Evolutionary conservation across 495 filamentous ascomycete genomes (phyloP).

Genomic region (Penicillium goetzii): DNA sequence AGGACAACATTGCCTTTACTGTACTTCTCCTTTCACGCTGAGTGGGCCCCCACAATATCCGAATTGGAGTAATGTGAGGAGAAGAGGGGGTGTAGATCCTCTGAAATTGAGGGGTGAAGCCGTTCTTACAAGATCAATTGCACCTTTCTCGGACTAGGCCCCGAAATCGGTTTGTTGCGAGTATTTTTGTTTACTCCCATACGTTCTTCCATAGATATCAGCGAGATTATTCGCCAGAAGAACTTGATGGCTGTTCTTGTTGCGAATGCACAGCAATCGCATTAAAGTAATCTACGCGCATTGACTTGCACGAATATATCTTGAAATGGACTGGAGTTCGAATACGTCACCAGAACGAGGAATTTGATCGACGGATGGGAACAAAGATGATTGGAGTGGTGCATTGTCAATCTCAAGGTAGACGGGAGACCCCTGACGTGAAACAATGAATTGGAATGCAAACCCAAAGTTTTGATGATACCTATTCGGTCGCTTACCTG

Average conservation of each 20-base stretch:
- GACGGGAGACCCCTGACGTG: neutral
- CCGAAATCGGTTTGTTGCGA: neutral
- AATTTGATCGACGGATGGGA: neutral
- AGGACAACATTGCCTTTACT: neutral
- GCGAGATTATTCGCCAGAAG: too few relatives aligned
- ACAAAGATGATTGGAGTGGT: neutral
- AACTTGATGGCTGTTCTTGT: too few relatives aligned
- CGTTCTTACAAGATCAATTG: neutral
- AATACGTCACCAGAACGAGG: neutral
- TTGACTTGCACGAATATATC: neutral
- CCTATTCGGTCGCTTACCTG: neutral
- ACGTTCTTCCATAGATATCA: too few relatives aligned
- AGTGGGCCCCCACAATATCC: neutral
- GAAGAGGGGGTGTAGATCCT: neutral
- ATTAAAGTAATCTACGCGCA: neutral
- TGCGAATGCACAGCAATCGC: too few relatives aligned
- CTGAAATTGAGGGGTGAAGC: neutral
- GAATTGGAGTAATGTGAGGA: constrained; percentile 1
- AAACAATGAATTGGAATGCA: neutral
- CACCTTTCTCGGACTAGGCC: neutral
- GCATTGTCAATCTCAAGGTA: neutral
- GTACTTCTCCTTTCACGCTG: neutral
- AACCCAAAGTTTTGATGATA: neutral
- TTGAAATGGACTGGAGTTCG: neutral
- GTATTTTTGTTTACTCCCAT: neutral